Conservation (phyloP, 805 yeast species). For the Wickerhamomyces kurtzmanii region DNA sequence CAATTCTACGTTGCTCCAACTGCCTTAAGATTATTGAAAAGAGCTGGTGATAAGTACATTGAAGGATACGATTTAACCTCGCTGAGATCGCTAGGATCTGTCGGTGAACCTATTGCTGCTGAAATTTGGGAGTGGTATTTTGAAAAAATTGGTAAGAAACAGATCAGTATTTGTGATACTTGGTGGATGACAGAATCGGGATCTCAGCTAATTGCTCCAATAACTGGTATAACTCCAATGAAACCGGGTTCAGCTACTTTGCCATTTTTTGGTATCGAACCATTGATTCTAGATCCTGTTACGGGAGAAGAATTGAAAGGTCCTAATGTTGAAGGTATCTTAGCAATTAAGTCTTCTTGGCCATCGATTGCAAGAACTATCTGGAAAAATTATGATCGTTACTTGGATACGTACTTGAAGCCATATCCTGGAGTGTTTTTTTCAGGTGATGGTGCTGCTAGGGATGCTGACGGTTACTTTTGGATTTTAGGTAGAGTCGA, state of each 20-base stretch:
- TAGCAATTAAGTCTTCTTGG: constrained; percentile 67
- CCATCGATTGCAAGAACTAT: constrained; percentile 82
- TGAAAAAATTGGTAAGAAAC: constrained; percentile 57
- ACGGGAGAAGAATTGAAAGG: constrained; percentile 61
- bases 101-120: constrained; percentile 81
- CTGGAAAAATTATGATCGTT: constrained; percentile 68
- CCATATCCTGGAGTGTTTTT: constrained; percentile 79
- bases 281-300: constrained; percentile 66
- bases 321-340: constrained; percentile 71
- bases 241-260: constrained; percentile 82
- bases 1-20: constrained; percentile 85
- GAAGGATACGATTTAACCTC: constrained; percentile 53
- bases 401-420: constrained; percentile 69
- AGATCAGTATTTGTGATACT: constrained; percentile 71
- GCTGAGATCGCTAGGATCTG: constrained; percentile 68
- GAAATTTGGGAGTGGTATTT: constrained; percentile 86
- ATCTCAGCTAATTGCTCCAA: constrained; percentile 67
- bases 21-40: constrained; percentile 65
- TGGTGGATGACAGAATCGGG: constrained; percentile 91
- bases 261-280: constrained; percentile 76
- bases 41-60: constrained; percentile 60
- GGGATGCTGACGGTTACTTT: constrained; percentile 75
- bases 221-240: constrained; percentile 70
- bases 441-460: constrained; percentile 87
- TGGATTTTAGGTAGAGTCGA: constrained; percentile 86